These are phyloP conservation scores for Paracorniculantispora psalliotae DNA, from an alignment of 2,329 filamentous ascomycete species.

Conservation along the genomic window DNA sequence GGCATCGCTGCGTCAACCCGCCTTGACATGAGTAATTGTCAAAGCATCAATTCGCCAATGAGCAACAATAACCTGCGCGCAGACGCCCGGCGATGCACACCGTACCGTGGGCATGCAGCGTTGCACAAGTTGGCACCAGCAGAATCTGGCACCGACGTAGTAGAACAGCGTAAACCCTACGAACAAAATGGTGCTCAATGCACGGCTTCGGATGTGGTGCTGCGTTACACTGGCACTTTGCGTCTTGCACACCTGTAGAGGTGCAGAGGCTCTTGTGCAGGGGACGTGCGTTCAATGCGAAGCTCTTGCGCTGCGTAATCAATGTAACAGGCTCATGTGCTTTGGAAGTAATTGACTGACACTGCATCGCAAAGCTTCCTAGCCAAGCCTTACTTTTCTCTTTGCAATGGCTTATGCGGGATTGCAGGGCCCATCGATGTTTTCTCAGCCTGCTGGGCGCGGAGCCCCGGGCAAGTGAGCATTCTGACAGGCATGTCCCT, in stretches of 20 bases:
- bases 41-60: background rate
- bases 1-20: background rate
- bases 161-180: background rate
- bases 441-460: background rate
- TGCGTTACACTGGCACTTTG: background rate
- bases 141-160: background rate
- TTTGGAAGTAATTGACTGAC: no score
- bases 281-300: conserved; percentile 9
- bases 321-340: background rate
- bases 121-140: background rate
- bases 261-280: background rate
- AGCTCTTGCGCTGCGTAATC: background rate
- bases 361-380: no score
- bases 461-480: background rate
- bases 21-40: background rate
- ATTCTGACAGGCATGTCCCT: background rate
- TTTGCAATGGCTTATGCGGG: background rate
- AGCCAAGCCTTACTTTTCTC: no score
- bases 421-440: background rate
- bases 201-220: background rate
- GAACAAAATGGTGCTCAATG: background rate
- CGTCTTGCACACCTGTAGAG: no score
- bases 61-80: background rate
- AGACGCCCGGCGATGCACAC: no score
- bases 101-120: background rate